Percentiles rank a stretch among this genome's conserved stretches.
Evolutionary conservation across 352 stramenopile genomes (phyloP).

Genomic region (Phytophthora hybrid): DNA sequence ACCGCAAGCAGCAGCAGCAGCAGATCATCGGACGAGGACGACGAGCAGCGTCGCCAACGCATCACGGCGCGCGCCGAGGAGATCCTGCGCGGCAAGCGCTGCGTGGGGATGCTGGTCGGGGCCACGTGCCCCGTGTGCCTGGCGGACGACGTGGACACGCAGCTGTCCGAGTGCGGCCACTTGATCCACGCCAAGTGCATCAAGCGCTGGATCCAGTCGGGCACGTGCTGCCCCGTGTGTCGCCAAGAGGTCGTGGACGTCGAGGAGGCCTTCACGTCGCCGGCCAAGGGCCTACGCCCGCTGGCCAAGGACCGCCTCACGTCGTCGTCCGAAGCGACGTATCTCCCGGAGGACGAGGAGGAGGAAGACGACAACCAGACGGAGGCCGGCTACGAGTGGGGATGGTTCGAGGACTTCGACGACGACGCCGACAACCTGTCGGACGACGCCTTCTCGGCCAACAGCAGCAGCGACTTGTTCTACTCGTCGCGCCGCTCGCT

Average conservation of each 20-base stretch:
- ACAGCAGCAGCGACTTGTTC: conserved; percentile 30
- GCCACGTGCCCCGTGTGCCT: conserved; percentile 78
- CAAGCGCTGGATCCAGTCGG: conserved; percentile 77
- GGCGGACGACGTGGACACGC: conserved; percentile 76
- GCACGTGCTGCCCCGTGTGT: conserved; percentile 73
- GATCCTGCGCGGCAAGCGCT: conserved; percentile 68
- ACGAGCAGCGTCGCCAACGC: conserved; percentile 44
- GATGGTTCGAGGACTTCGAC: conserved; percentile 88
- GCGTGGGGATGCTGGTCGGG: conserved; percentile 70
- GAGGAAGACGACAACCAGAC: conserved; percentile 19
- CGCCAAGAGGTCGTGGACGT: conserved; percentile 66
- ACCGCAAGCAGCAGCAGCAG: neutral
- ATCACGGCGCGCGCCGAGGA: conserved; percentile 72
- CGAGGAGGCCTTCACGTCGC: conserved; percentile 58
- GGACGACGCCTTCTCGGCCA: conserved; percentile 22
- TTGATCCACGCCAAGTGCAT: conserved; percentile 83
- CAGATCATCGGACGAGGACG: conserved; percentile 16
- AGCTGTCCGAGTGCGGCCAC: conserved; percentile 70
- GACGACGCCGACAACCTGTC: conserved; percentile 52
- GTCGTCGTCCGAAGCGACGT: conserved; percentile 55
- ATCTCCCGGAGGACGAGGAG: conserved; percentile 53
- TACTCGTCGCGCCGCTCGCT: conserved; percentile 48
- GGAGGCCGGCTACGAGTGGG: conserved; percentile 65
- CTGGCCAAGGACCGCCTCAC: conserved; percentile 65
- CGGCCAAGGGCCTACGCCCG: conserved; percentile 35